These are phyloP conservation scores for Leucocoprinus sp. DNA, from an alignment of 768 basidiomycete species.

Conservation along the genomic window DNA sequence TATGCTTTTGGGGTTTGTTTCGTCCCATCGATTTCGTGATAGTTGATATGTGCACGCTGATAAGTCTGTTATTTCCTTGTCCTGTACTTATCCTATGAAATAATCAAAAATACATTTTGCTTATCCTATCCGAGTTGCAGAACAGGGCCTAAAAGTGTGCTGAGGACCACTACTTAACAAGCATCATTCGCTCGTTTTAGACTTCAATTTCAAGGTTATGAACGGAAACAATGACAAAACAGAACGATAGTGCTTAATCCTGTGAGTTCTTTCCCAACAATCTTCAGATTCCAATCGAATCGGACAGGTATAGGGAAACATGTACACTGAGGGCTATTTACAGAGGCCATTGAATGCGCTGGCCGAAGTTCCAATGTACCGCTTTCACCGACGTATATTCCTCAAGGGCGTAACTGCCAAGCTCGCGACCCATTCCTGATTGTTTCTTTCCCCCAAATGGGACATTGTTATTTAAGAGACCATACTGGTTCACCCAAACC, in stretches of 20 bases:
- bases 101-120: too few species aligned
- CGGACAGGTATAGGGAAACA: not conserved
- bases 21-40: too few species aligned
- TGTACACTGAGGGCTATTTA: conserved; percentile 22
- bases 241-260: conserved; percentile 7
- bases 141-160: too few species aligned
- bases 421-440: conserved; percentile 81
- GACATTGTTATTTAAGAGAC: conserved; percentile 73
- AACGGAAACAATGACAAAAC: not conserved
- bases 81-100: too few species aligned
- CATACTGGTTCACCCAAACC: conserved; percentile 94
- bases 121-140: too few species aligned
- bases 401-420: conserved; percentile 77
- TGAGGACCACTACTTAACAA: not conserved
- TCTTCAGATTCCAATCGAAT: not conserved
- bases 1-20: too few species aligned
- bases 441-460: conserved; percentile 97
- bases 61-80: too few species aligned
- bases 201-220: not conserved
- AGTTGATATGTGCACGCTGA: too few species aligned
- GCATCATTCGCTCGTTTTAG: too few species aligned
- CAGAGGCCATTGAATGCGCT: conserved; percentile 72
- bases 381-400: conserved; percentile 81
- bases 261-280: not conserved
- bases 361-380: conserved; percentile 84